Evolutionary conservation across 2,329 filamentous ascomycete species (phyloP).

Genomic region (Trichoderma sp.): DNA sequence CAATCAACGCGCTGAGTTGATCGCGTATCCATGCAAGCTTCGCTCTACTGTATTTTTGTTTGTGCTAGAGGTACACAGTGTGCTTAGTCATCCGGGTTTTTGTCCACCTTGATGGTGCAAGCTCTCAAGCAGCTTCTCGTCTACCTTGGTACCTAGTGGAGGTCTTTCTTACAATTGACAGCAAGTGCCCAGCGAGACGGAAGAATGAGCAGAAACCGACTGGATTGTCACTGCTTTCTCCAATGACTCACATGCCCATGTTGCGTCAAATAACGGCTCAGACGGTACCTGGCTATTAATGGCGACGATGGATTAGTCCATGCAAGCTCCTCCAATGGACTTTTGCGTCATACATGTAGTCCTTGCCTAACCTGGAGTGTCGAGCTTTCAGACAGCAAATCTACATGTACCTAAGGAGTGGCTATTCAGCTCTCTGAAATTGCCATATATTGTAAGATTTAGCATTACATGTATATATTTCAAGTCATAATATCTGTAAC

Average conservation of each 20-base stretch:
- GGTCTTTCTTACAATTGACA: too few species aligned
- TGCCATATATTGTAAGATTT: neutral
- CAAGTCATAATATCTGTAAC: too few species aligned
- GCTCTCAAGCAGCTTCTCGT: neutral
- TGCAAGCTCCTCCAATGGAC: neutral
- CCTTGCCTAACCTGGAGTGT: neutral
- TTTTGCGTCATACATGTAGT: neutral
- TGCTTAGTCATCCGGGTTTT: neutral
- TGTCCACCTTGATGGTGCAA: neutral
- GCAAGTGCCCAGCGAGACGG: neutral
- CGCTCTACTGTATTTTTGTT: neutral
- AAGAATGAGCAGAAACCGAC: too few species aligned
- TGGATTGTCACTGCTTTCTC: neutral
- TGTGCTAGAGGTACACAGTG: too few species aligned
- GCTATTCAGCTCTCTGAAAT: neutral
- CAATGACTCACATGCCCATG: neutral
- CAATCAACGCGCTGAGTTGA: slow-evolving; percentile 16
- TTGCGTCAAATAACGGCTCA: neutral
- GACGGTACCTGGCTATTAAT: neutral
- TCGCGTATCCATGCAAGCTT: slow-evolving; percentile 9
- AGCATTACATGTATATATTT: too few species aligned
- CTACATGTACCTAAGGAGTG: too few species aligned
- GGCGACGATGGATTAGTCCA: neutral
- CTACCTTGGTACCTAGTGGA: too few species aligned
- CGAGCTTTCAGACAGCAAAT: neutral